Conservation (phyloP, 192 early-diverging fungal species). For the Coemansia brasiliensis region DNA sequence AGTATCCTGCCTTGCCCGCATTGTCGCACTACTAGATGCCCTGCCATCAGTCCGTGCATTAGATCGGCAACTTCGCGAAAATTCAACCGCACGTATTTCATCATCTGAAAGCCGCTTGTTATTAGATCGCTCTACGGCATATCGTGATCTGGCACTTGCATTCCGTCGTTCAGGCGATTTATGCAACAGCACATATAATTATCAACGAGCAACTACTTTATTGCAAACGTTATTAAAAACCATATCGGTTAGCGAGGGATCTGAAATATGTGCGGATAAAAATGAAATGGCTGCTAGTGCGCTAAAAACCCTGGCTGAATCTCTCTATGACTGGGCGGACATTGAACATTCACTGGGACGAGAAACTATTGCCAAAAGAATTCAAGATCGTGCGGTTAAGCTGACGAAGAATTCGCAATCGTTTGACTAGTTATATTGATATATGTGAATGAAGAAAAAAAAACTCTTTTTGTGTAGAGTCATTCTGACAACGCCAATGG, state of each 20-base stretch:
- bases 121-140: conserved; percentile 1
- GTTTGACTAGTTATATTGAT: no score
- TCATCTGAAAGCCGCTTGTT: neutral
- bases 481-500: no score
- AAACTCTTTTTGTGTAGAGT: no score
- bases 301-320: neutral
- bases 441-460: no score
- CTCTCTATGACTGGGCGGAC: conserved; percentile 23
- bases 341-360: conserved; percentile 31
- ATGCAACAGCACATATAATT: conserved; percentile 10
- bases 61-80: neutral
- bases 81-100: neutral
- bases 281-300: neutral
- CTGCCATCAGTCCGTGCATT: conserved; percentile 10
- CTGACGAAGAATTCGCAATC: no score
- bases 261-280: neutral
- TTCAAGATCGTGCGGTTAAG: conserved; percentile 4
- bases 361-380: conserved; percentile 15
- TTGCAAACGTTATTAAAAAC: conserved; percentile 8
- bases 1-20: conserved; percentile 8
- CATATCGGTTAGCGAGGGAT: no score
- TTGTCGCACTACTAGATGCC: conserved; percentile 7
- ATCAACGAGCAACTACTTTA: conserved; percentile 22
- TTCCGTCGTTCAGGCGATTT: conserved; percentile 18
- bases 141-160: conserved; percentile 16